A percentile compares a stretch with the other conserved stretches of the same genome.
Evolutionary conservation across 768 basidiomycete genomes (phyloP).

Genomic region (Suillus occidentalis): DNA sequence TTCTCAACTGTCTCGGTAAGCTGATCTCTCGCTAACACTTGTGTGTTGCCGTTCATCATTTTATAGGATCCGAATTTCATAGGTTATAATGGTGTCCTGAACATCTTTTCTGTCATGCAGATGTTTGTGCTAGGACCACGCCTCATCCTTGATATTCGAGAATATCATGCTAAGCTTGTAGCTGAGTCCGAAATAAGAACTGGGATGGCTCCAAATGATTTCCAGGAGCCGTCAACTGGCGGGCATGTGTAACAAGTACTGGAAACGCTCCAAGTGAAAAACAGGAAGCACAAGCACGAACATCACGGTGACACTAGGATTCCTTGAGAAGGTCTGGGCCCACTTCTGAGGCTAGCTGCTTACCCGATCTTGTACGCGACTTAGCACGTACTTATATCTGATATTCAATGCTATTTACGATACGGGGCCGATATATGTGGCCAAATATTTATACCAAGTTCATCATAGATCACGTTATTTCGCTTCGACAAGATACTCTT

Average conservation of each 20-base stretch:
- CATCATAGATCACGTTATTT: not conserved
- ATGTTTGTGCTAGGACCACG: constrained; percentile 2
- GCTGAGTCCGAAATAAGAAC: not conserved
- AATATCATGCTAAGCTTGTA: not conserved
- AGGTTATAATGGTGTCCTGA: not conserved
- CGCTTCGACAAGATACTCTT: not conserved
- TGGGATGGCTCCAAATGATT: not conserved
- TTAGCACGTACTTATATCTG: not conserved
- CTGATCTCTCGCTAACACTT: not conserved
- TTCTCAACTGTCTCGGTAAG: not conserved
- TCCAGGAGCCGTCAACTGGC: not conserved
- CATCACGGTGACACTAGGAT: not conserved
- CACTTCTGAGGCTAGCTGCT: not conserved
- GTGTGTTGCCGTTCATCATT: not conserved
- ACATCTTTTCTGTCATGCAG: not conserved
- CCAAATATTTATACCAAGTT: not conserved
- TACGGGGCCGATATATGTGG: not conserved
- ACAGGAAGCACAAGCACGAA: not conserved
- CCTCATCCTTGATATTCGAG: constrained; percentile 1
- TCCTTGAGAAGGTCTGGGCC: not conserved
- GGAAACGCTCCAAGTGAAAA: not conserved
- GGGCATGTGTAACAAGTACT: not conserved
- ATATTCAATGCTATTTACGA: not conserved
- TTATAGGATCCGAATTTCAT: not conserved
- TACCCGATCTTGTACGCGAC: not conserved